phyloP scores from a whole-genome alignment of 495 filamentous ascomycete genomes.

The Penicillium silybi region DNA sequence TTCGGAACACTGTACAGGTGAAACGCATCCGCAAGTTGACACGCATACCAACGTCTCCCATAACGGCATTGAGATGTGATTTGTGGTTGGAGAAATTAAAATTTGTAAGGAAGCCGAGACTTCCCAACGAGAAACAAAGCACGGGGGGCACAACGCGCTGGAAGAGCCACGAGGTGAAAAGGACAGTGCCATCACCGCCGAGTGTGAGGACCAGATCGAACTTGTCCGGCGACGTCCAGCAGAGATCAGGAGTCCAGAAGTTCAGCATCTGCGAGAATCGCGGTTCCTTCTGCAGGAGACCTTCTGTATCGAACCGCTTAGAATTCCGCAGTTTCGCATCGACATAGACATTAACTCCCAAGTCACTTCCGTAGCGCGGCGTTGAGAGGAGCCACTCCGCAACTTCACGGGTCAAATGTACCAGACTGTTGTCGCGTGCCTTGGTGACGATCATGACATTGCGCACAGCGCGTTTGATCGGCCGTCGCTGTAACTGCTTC shows the following conservation, averaged over 20 bases:
- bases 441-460: conserved; percentile 98
- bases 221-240: conserved; percentile 81
- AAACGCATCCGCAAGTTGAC: conserved; percentile 97
- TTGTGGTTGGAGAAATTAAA: conserved; percentile 86
- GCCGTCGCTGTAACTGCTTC: conserved; percentile 83
- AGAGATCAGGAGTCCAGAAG: conserved; percentile 94
- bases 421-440: conserved; percentile 84
- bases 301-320: conserved; percentile 76
- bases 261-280: conserved; percentile 73
- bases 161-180: conserved; percentile 92
- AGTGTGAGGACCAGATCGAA: conserved; percentile 92
- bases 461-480: conserved; percentile 80
- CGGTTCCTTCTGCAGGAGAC: conserved; percentile 65
- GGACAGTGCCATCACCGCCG: conserved; percentile 87
- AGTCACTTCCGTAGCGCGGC: conserved; percentile 72
- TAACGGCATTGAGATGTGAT: conserved; percentile 72
- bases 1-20: conserved; percentile 87
- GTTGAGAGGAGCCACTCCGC: conserved; percentile 82
- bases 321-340: conserved; percentile 85
- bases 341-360: conserved; percentile 89
- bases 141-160: conserved; percentile 89
- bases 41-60: conserved; percentile 90
- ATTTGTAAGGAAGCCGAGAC: conserved; percentile 86
- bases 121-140: conserved; percentile 82
- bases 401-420: conserved; percentile 79